These are phyloP conservation scores for Plasmodium gaboni DNA, from an alignment of 169 alveolate genomes.

Conservation along the genomic window DNA sequence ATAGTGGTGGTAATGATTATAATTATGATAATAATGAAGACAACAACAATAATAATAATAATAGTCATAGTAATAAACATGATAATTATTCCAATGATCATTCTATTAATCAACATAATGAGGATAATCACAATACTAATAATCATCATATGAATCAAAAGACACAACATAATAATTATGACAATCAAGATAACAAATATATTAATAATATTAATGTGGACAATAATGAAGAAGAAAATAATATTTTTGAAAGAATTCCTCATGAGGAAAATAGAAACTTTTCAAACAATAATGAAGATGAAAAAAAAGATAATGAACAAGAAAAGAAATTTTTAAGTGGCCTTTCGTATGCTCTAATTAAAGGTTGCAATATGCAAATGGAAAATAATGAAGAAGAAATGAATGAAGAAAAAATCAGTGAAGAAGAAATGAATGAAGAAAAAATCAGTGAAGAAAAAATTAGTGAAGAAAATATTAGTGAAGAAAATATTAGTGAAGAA, in stretches of 20 bases:
- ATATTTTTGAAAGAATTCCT: not conserved
- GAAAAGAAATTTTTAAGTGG: conserved; percentile 6
- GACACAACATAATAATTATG: not conserved
- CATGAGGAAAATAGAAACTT: not conserved
- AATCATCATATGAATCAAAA: not conserved
- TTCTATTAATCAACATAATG: not conserved
- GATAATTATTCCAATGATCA: too few relatives aligned
- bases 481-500: not conserved
- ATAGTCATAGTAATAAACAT: too few relatives aligned
- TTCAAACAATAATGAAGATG: not conserved
- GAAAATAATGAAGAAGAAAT: conserved; percentile 10
- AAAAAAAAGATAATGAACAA: not conserved
- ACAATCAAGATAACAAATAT: not conserved
- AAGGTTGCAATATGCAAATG: not conserved
- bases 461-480: not conserved
- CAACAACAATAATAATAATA: too few relatives aligned
- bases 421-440: not conserved
- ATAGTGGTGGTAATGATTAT: not conserved
- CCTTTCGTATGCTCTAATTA: conserved; percentile 20
- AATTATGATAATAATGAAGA: not conserved
- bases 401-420: not conserved
- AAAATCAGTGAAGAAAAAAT: not conserved
- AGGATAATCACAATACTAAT: not conserved
- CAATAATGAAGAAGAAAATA: not conserved
- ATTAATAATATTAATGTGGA: not conserved